A percentile compares a stretch with the other conserved stretches of the same genome.
These are phyloP conservation scores for Azolla pinnata DNA, from an alignment of 75 land plant genomes.

Conservation along the genomic window DNA sequence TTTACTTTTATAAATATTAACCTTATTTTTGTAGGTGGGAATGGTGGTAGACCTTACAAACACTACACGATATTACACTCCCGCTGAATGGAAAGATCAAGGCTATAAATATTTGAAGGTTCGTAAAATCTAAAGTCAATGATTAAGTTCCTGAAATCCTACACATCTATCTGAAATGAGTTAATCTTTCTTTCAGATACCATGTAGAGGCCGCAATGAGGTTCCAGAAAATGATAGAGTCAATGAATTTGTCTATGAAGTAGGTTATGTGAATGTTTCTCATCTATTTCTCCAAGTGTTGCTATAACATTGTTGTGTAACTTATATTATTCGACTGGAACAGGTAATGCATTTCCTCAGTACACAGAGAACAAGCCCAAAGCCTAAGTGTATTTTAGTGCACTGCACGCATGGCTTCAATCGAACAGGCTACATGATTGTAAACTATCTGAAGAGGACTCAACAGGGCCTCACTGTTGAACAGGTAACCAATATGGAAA, in stretches of 20 bases:
- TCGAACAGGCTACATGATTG: constrained; percentile 94
- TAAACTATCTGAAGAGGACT: constrained; percentile 70
- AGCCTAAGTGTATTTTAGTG: constrained; percentile 66
- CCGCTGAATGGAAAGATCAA: constrained; percentile 50
- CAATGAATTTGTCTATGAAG: constrained; percentile 78
- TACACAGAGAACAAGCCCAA: constrained; percentile 27
- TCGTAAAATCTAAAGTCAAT: no score
- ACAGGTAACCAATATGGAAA: constrained; percentile 48
- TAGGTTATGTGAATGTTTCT: constrained; percentile 12
- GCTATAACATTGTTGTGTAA: background rate
- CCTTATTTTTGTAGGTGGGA: constrained; percentile 51
- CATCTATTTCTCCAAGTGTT: background rate
- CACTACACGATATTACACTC: constrained; percentile 60
- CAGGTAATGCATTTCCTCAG: constrained; percentile 58
- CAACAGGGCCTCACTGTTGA: constrained; percentile 37
- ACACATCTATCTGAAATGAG: no score
- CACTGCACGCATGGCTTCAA: constrained; percentile 98
- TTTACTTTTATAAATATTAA: background rate
- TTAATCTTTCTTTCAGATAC: constrained; percentile 41
- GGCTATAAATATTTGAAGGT: constrained; percentile 87
- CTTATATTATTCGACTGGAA: background rate
- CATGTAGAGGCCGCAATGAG: constrained; percentile 83
- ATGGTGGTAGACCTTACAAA: constrained; percentile 91
- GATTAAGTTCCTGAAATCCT: no score
- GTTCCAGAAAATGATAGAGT: constrained; percentile 89